Evolutionary conservation across 306 rosid species (phyloP), one percentile per base, ranked within the genome.

Genomic region (Clitoria ternatea): DNA sequence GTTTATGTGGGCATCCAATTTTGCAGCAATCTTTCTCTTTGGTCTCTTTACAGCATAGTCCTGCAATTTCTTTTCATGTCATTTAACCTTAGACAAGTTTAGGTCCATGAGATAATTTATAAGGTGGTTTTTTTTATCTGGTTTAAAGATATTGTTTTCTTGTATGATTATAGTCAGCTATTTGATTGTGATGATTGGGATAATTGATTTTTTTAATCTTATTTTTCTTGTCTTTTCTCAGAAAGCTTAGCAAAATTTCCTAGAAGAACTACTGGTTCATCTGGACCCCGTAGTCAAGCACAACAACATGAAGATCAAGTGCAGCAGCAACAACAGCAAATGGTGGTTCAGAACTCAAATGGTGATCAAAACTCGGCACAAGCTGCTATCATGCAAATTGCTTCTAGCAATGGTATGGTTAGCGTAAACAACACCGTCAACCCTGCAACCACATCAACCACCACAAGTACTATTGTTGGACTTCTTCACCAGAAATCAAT

Each of bases 401-500:
- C 87, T 47, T 87, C 80, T 62, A 81, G 80, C 84, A 94, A 87
- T 80, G 96, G 99, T 48, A 78, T 87, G 82, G 81, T 85, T 80
- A 82, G 82, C 77, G 89, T 89, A 80, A 90, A 83, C 87, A 91
- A 82, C 61, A 35, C 75, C 63, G 78, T 81, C 69, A 89, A 81
- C 79, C 37, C 91, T 36, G 90, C 90, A 33, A 81, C 97, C 52
- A 76, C 97, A 65, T 74, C 97, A 18, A 80, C 96, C 70, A 77
- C 91, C 59, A 75, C 96, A 43, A 95, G 96, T 83, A 91, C 99
- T 65, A 95, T 95, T 62, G 99, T 81, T 68, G 99, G 99, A 49
- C 92, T 95, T 70, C 92, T 95, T 50, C 97, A 91, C 76, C 99
- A 95, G 69, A 91, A 95, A 78, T 95, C 99, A 3, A 88, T 95